A percentile compares a stretch with the other conserved stretches of the same genome.
Evolutionary conservation across 2,329 filamentous ascomycete species (phyloP).

Genomic region (Reticulascus tulasneorum): DNA sequence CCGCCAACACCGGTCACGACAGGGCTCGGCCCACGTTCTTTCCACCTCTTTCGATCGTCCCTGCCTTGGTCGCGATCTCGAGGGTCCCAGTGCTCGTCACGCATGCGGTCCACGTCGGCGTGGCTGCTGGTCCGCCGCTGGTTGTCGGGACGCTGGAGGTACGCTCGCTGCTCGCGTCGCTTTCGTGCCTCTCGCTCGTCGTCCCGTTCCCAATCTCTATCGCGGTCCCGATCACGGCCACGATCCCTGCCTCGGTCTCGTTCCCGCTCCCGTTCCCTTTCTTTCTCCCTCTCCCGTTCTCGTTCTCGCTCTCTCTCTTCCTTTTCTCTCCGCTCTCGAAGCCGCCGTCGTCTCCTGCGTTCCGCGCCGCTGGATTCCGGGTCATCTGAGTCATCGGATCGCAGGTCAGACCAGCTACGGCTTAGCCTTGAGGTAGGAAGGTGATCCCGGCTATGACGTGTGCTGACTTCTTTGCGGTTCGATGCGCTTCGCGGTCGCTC

Average conservation of each 20-base stretch:
- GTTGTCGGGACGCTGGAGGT: conserved; percentile 35
- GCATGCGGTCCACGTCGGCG: conserved; percentile 39
- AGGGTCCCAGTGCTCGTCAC: conserved; percentile 11
- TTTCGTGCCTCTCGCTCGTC: conserved; percentile 25
- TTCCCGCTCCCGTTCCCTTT: conserved; percentile 36
- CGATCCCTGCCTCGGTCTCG: conserved; percentile 29
- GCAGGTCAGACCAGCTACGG: conserved; percentile 37
- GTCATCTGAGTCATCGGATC: conserved; percentile 31
- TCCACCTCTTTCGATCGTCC: conserved; percentile 15
- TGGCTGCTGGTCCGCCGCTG: conserved; percentile 46
- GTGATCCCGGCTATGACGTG: conserved; percentile 28
- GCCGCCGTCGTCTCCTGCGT: conserved; percentile 15
- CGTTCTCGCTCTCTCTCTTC: conserved; percentile 25
- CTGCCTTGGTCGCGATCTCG: conserved; percentile 12
- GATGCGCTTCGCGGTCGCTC: conserved; percentile 34
- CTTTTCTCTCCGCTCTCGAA: conserved; percentile 12
- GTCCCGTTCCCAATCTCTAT: conserved; percentile 26
- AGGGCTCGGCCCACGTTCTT: conserved; percentile 9
- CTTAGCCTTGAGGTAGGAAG: conserved; percentile 36
- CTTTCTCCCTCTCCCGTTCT: conserved; percentile 29
- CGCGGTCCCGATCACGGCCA: conserved; percentile 25
- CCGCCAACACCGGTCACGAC: conserved; percentile 14
- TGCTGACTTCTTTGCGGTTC: conserved; percentile 15
- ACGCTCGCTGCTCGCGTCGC: conserved; percentile 26
- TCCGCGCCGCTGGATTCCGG: conserved; percentile 29